phyloP scores from a whole-genome alignment of 805 yeast species.

The Scheffersomyces stipitis region DNA sequence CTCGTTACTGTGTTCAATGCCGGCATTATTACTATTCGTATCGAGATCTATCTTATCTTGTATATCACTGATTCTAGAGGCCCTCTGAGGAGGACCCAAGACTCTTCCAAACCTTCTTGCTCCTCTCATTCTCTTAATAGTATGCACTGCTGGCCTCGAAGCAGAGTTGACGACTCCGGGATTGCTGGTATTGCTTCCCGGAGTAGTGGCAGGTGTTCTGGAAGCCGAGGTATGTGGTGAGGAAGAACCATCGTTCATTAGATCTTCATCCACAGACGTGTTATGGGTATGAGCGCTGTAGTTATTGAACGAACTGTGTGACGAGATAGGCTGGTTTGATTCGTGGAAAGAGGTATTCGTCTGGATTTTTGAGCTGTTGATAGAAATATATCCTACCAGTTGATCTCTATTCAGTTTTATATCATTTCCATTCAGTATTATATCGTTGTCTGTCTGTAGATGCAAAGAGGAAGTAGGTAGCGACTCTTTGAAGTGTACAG shows the following conservation, averaged over 20 bases:
- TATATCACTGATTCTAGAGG: conserved; percentile 24
- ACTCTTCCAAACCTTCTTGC: conserved; percentile 36
- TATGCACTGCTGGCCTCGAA: conserved; percentile 6
- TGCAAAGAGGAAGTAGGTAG: background rate
- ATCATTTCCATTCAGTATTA: background rate
- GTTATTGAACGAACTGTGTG: conserved; percentile 12
- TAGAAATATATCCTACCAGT: background rate
- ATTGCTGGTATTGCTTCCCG: conserved; percentile 5
- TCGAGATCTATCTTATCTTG: conserved; percentile 2
- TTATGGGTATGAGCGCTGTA: conserved; percentile 11
- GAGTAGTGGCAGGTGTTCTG: conserved; percentile 10
- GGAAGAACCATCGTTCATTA: conserved; percentile 8
- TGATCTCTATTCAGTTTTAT: background rate
- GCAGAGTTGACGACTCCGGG: conserved; percentile 1
- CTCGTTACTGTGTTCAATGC: background rate
- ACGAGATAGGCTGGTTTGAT: conserved; percentile 1
- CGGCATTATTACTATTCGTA: conserved; percentile 1
- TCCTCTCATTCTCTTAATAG: conserved; percentile 31
- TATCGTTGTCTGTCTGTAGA: conserved; percentile 1
- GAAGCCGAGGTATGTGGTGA: conserved; percentile 7
- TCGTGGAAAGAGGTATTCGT: background rate
- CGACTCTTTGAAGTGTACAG: conserved; percentile 30
- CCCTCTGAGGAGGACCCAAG: conserved; percentile 54
- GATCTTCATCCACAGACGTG: conserved; percentile 14
- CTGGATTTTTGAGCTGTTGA: background rate